phyloP scores from a whole-genome alignment of 345 rosid genomes.

The Cardamine resedifolia region DNA sequence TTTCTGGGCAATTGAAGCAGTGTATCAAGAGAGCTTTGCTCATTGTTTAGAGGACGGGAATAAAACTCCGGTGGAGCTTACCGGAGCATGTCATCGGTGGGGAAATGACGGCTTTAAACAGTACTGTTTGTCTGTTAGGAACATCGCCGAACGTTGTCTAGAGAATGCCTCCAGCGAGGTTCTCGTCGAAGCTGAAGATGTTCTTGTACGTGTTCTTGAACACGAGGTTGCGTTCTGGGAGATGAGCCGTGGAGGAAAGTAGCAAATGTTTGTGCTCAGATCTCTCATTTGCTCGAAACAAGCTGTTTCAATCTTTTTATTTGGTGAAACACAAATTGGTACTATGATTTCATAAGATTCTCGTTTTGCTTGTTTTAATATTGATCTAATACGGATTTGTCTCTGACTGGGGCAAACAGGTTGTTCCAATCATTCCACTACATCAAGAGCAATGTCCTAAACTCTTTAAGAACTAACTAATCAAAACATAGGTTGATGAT shows the following conservation, averaged over 20 bases:
- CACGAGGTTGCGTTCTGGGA: constrained; percentile 81
- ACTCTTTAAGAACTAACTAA: constrained; percentile 16
- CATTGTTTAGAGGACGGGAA: constrained; percentile 65
- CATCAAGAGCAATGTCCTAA: background rate
- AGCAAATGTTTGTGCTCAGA: constrained; percentile 5
- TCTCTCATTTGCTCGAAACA: background rate
- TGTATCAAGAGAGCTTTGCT: constrained; percentile 78
- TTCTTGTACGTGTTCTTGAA: constrained; percentile 55
- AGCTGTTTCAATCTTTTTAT: constrained; percentile 1
- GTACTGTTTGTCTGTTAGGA: constrained; percentile 57
- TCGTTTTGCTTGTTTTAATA: background rate
- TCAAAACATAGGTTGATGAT: background rate
- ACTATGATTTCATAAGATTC: background rate
- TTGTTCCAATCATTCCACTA: constrained; percentile 9
- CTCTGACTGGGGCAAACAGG: too few species aligned
- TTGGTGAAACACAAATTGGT: background rate
- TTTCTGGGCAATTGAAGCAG: constrained; percentile 79
- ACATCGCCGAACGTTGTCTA: constrained; percentile 53
- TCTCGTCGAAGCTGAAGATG: constrained; percentile 49
- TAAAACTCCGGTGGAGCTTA: constrained; percentile 51
- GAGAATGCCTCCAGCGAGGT: constrained; percentile 51
- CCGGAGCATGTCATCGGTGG: constrained; percentile 77
- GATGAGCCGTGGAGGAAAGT: constrained; percentile 50
- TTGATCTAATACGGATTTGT: background rate
- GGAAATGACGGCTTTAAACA: constrained; percentile 62